These are phyloP conservation scores for Aspergillus fumigatus DNA, from an alignment of 2,329 filamentous ascomycete genomes.

Conservation along the genomic window DNA sequence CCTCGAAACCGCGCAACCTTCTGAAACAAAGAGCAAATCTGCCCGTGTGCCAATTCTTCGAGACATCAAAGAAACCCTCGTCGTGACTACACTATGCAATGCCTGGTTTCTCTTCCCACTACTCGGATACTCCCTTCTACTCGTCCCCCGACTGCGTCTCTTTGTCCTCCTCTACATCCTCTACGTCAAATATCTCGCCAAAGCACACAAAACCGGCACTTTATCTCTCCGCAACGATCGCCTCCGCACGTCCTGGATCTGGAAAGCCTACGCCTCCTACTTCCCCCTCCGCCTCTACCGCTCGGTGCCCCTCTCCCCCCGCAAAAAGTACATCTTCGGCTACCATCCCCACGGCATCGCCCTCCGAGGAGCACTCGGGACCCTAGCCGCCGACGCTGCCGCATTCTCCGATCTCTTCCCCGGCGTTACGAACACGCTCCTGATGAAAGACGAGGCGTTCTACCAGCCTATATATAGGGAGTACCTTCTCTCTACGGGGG, in stretches of 20 bases:
- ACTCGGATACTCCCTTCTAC: slow-evolving; percentile 75
- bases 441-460: slow-evolving; percentile 83
- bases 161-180: slow-evolving; percentile 64
- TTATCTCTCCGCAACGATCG: slow-evolving; percentile 66
- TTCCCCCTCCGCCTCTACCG: slow-evolving; percentile 78
- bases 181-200: slow-evolving; percentile 65
- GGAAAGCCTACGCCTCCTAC: slow-evolving; percentile 77
- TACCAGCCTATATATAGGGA: slow-evolving; percentile 79
- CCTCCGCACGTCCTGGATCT: slow-evolving; percentile 64
- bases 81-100: slow-evolving; percentile 14
- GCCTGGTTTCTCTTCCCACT: slow-evolving; percentile 48
- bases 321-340: slow-evolving; percentile 79
- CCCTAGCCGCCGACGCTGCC: slow-evolving; percentile 75
- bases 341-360: slow-evolving; percentile 92
- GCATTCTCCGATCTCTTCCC: slow-evolving; percentile 77
- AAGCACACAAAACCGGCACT: slow-evolving; percentile 63
- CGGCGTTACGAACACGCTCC: slow-evolving; percentile 77
- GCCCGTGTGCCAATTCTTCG: slow-evolving; percentile 3
- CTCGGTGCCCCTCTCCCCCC: slow-evolving; percentile 67
- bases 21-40: neutral
- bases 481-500: slow-evolving; percentile 71
- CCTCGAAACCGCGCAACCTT: slow-evolving; percentile 4
- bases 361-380: slow-evolving; percentile 74
- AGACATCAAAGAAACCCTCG: slow-evolving; percentile 8
- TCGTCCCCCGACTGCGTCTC: slow-evolving; percentile 76